phyloP scores from a whole-genome alignment of 1,284 basidiomycete species.

The Polyporus tsugae region DNA sequence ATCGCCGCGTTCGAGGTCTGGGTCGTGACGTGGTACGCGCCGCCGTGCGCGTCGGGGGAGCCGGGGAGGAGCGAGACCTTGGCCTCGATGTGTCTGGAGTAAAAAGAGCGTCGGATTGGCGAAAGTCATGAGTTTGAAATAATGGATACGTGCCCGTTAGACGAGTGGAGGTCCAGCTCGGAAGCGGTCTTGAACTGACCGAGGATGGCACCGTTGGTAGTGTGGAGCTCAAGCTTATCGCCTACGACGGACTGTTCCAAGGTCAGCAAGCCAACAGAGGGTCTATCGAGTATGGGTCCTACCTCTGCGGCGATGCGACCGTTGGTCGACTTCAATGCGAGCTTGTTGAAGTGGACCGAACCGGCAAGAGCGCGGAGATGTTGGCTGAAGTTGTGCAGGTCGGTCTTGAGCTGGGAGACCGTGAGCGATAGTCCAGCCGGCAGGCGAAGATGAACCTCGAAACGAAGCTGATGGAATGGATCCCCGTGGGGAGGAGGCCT shows the following conservation, averaged over 20 bases:
- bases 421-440: conserved; percentile 26
- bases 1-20: conserved; percentile 39
- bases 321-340: conserved; percentile 33
- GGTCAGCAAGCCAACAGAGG: no score
- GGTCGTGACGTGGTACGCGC: conserved; percentile 42
- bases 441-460: conserved; percentile 35
- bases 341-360: conserved; percentile 29
- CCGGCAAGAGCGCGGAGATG: conserved; percentile 30
- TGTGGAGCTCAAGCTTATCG: conserved; percentile 18
- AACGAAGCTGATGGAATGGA: conserved; percentile 18
- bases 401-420: conserved; percentile 35
- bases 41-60: conserved; percentile 38
- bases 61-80: conserved; percentile 26
- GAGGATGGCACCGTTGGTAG: conserved; percentile 47
- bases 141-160: conserved; percentile 39
- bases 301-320: conserved; percentile 29
- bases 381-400: conserved; percentile 36
- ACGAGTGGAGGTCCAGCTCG: conserved; percentile 46
- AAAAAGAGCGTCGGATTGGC: neutral
- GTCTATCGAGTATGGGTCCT: neutral
- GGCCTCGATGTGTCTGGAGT: neutral
- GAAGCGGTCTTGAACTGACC: conserved; percentile 51
- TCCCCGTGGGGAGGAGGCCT: conserved; percentile 15
- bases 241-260: conserved; percentile 16
- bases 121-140: neutral